phyloP scores from a whole-genome alignment of 441 rosid species.

The Populus trichocarpa region DNA sequence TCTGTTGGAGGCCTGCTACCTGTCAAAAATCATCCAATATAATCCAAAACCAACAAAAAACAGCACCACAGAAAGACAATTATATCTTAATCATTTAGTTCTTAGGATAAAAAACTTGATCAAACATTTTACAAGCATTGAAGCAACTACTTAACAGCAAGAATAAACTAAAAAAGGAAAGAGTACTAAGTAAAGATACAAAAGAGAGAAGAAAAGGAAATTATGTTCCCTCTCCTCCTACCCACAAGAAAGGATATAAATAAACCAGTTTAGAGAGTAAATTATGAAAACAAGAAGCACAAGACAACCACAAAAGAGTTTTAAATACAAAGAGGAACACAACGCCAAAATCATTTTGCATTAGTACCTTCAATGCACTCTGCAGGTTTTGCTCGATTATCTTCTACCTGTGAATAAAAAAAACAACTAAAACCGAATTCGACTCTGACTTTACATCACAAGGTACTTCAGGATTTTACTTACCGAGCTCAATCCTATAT shows the following conservation, averaged over 20 bases:
- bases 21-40: conserved; percentile 32
- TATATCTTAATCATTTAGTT: background rate
- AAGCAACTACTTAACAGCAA: background rate
- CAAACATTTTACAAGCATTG: background rate
- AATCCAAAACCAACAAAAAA: conserved; percentile 12
- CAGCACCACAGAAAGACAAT: background rate
- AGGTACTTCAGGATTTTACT: conserved; percentile 24
- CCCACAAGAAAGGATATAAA: background rate
- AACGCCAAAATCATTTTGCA: background rate
- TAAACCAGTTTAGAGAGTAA: background rate
- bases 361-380: conserved; percentile 66
- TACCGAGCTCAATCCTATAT: conserved; percentile 51
- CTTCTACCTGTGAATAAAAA: conserved; percentile 50
- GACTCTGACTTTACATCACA: conserved; percentile 10
- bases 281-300: background rate
- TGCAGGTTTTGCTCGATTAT: conserved; percentile 39
- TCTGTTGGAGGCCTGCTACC: conserved; percentile 47
- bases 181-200: background rate
- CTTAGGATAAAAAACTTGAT: background rate
- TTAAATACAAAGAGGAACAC: background rate
- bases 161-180: background rate
- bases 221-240: background rate
- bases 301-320: background rate
- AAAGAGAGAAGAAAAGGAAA: background rate
- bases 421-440: conserved; percentile 15